Conservation (phyloP, 192 early-diverging fungal species). For the Backusella luteola region DNA sequence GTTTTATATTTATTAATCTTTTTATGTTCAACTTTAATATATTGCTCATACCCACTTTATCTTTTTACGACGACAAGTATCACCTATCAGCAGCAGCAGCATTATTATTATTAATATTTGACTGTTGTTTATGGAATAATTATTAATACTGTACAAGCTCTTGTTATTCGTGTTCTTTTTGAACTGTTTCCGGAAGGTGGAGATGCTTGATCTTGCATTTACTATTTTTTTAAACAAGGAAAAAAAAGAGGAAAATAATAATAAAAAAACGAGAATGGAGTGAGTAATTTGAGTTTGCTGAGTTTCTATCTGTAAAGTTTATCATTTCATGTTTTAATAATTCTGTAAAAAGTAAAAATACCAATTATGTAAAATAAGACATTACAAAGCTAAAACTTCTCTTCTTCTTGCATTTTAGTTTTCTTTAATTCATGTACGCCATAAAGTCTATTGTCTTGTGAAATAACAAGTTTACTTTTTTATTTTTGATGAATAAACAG, state of each 20-base stretch:
- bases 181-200: neutral
- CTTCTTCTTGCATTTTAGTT: too few species aligned
- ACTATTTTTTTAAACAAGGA: neutral
- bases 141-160: conserved; percentile 22
- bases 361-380: too few species aligned
- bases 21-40: neutral
- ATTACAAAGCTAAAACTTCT: too few species aligned
- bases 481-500: too few species aligned
- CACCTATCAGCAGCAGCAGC: conserved; percentile 15
- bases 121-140: neutral
- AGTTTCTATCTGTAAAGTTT: too few species aligned
- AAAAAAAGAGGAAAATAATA: neutral
- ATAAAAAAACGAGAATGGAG: neutral
- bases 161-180: conserved; percentile 20
- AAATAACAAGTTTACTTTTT: too few species aligned
- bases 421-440: too few species aligned
- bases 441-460: too few species aligned
- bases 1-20: neutral
- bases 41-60: conserved; percentile 22
- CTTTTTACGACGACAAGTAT: conserved; percentile 36
- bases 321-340: too few species aligned
- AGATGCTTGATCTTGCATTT: neutral
- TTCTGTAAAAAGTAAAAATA: too few species aligned
- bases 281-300: too few species aligned
- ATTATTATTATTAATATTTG: neutral